A percentile compares a stretch with the other conserved stretches of the same genome.
These are phyloP conservation scores for Leavenworthia alabamica DNA, from an alignment of 345 rosid genomes.

Conservation along the genomic window DNA sequence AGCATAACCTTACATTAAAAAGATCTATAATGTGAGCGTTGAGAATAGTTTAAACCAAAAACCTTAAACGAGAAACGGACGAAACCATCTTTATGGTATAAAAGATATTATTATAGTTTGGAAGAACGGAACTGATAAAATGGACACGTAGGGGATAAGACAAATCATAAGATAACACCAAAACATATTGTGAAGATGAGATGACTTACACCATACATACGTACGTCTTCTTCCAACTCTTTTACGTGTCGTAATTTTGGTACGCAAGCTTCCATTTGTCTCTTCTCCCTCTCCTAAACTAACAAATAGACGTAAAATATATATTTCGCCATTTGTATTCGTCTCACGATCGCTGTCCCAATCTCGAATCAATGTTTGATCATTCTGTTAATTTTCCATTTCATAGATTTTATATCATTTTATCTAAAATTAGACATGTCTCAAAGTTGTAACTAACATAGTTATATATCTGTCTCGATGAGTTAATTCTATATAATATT, in stretches of 20 bases:
- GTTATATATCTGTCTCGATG: no score
- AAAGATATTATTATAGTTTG: background rate
- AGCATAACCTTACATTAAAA: background rate
- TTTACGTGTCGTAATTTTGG: conserved; percentile 27
- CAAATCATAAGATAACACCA: conserved; percentile 25
- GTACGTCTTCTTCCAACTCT: conserved; percentile 14
- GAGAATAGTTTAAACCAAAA: background rate
- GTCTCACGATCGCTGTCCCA: conserved; percentile 9
- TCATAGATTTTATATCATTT: background rate
- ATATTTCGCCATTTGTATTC: background rate
- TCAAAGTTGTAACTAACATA: no score
- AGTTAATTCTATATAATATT: no score
- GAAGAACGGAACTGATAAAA: conserved; percentile 9
- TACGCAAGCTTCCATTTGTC: conserved; percentile 16
- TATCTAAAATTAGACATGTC: no score
- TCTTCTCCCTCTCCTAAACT: background rate
- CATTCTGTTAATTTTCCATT: background rate
- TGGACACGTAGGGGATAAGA: conserved; percentile 18
- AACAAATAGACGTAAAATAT: background rate
- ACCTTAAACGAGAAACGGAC: conserved; percentile 1
- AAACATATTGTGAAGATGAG: conserved; percentile 14
- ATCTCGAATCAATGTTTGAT: background rate
- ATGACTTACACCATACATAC: conserved; percentile 19
- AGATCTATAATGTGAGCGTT: background rate
- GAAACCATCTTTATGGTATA: background rate